Evolutionary conservation across 2,329 filamentous ascomycete genomes (phyloP).

Genomic region (Trichoderma semiorbis): DNA sequence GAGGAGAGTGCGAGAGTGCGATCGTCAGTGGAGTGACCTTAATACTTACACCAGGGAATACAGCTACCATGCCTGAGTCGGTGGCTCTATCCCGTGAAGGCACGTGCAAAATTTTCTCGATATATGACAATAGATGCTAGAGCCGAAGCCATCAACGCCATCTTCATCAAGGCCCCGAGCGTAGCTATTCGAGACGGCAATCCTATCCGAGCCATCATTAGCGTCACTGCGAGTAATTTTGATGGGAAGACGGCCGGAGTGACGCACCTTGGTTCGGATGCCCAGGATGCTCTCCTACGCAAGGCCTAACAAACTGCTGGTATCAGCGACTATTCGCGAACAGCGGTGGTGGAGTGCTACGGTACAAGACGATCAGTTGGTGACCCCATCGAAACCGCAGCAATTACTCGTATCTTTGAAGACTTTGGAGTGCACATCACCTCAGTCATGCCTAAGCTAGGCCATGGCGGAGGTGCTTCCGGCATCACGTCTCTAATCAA

Average conservation of each 20-base stretch:
- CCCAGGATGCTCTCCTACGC: background rate
- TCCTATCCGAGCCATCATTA: too few species aligned
- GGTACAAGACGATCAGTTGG: background rate
- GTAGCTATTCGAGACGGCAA: too few species aligned
- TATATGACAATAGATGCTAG: background rate
- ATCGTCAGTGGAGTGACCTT: background rate
- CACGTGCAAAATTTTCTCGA: background rate
- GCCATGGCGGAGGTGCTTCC: background rate
- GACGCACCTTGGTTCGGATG: background rate
- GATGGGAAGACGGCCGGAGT: too few species aligned
- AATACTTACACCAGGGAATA: background rate
- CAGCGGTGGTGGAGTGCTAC: background rate
- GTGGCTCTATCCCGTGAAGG: background rate
- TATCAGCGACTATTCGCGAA: background rate
- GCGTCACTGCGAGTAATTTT: too few species aligned
- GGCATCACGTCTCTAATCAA: background rate
- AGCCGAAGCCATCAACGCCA: background rate
- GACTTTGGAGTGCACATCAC: background rate
- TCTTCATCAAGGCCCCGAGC: background rate
- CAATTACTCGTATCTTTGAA: background rate
- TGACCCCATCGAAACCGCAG: background rate
- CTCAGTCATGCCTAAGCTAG: background rate
- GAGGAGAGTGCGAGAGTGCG: background rate
- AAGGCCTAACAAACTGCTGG: background rate
- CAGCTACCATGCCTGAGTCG: background rate